Evolutionary conservation across 2,329 filamentous ascomycete species (phyloP).

Genomic region (Clonostachys rosea): DNA sequence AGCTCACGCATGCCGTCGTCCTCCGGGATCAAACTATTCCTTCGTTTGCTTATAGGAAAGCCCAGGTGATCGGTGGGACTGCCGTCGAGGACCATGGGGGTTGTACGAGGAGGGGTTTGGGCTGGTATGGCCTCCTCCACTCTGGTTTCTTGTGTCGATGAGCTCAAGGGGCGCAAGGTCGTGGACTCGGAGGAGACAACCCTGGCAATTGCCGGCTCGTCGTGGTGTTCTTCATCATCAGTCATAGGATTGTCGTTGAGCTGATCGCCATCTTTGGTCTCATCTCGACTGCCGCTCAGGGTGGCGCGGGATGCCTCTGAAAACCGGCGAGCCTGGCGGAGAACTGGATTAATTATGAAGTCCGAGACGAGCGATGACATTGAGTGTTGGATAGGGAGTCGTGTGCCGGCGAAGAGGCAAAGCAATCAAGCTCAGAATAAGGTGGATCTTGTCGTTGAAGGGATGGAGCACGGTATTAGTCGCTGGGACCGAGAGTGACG

Average conservation of each 20-base stretch:
- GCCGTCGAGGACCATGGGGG: conserved; percentile 10
- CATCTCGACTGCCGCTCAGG: conserved; percentile 26
- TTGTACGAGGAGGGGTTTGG: conserved; percentile 3
- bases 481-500: too few relatives aligned
- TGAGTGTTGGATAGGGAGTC: conserved; percentile 1
- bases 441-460: too few relatives aligned
- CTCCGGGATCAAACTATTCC: conserved; percentile 51
- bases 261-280: conserved; percentile 5
- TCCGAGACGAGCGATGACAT: conserved; percentile 63
- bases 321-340: conserved; percentile 61
- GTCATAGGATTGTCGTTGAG: conserved; percentile 8
- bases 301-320: conserved; percentile 43
- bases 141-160: conserved; percentile 25
- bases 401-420: too few relatives aligned
- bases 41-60: conserved; percentile 18
- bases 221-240: conserved; percentile 5
- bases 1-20: conserved; percentile 74
- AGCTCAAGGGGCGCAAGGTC: conserved; percentile 20
- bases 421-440: too few relatives aligned
- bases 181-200: conserved; percentile 13
- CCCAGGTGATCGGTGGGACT: conserved; percentile 23
- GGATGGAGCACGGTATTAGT: too few relatives aligned
- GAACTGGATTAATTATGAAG: conserved; percentile 61
- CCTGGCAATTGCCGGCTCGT: conserved; percentile 8
- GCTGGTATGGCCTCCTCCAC: conserved; percentile 15